These are phyloP conservation scores for Bryoglossum gracile DNA, from an alignment of 495 filamentous ascomycete species.

Conservation along the genomic window DNA sequence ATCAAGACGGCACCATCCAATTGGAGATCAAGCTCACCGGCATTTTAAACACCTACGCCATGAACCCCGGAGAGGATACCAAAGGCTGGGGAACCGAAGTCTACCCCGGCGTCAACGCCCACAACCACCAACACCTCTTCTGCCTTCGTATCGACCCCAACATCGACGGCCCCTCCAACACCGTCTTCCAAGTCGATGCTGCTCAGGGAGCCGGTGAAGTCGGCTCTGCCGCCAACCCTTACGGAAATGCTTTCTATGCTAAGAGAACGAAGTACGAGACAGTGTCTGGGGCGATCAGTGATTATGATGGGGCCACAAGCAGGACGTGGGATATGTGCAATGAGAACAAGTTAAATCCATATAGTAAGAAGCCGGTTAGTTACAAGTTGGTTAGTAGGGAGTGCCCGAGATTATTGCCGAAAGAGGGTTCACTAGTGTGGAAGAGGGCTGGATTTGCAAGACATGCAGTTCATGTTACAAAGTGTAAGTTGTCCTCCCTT, in stretches of 20 bases:
- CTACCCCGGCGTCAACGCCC: conserved; percentile 72
- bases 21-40: conserved; percentile 94
- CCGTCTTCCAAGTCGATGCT: conserved; percentile 77
- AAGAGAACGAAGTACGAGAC: conserved; percentile 77
- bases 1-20: conserved; percentile 89
- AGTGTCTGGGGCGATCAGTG: conserved; percentile 60
- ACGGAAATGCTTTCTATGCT: conserved; percentile 94
- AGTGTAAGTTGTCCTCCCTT: conserved; percentile 51
- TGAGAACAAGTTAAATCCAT: conserved; percentile 72
- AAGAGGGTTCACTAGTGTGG: conserved; percentile 80
- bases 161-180: conserved; percentile 81
- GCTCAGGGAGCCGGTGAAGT: conserved; percentile 57
- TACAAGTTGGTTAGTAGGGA: conserved; percentile 93
- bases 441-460: conserved; percentile 88
- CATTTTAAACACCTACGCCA: conserved; percentile 87
- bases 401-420: conserved; percentile 71
- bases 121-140: conserved; percentile 95
- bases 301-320: conserved; percentile 73
- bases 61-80: conserved; percentile 78
- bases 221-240: conserved; percentile 75
- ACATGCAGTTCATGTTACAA: conserved; percentile 87
- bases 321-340: conserved; percentile 93
- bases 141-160: conserved; percentile 86
- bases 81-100: conserved; percentile 91
- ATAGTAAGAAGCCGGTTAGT: conserved; percentile 77